Evolutionary conservation across 2,329 filamentous ascomycete species (phyloP).

Genomic region (Chalara sp.): DNA sequence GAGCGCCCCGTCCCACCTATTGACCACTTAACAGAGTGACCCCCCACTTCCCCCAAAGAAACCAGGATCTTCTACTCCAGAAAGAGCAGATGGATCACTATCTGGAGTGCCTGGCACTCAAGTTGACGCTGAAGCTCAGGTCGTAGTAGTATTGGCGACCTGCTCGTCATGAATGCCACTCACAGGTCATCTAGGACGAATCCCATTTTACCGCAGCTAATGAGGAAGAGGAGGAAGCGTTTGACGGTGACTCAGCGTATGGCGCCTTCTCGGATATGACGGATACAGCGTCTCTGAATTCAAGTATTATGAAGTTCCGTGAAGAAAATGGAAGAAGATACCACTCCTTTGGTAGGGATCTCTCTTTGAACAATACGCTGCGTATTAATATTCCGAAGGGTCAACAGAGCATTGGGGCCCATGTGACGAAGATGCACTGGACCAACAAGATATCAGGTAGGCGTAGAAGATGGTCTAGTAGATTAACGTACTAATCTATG

Average conservation of each 20-base stretch:
- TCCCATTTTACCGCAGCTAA: background rate
- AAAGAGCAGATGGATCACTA: background rate
- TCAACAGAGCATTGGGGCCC: slow-evolving; percentile 16
- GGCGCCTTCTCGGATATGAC: slow-evolving; percentile 9
- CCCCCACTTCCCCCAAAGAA: background rate
- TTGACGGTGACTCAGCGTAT: slow-evolving; percentile 12
- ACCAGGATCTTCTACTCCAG: background rate
- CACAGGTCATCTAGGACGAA: background rate
- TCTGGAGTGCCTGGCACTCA: background rate
- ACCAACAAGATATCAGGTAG: slow-evolving; percentile 14
- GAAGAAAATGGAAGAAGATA: slow-evolving; percentile 23
- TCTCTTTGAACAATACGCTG: background rate
- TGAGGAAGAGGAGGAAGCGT: background rate
- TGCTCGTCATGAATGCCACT: background rate
- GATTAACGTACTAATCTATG: background rate
- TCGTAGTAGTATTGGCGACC: background rate
- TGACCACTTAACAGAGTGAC: too few species aligned
- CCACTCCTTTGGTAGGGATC: slow-evolving; percentile 9
- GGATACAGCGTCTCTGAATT: slow-evolving; percentile 16
- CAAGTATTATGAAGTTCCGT: slow-evolving; percentile 16
- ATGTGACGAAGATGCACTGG: slow-evolving; percentile 14
- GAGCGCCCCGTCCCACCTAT: too few species aligned
- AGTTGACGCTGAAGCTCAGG: background rate
- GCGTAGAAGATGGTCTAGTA: background rate
- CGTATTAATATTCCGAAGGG: background rate